phyloP scores from a whole-genome alignment of 2,329 filamentous ascomycete species.

The Pyrenophora teres region DNA sequence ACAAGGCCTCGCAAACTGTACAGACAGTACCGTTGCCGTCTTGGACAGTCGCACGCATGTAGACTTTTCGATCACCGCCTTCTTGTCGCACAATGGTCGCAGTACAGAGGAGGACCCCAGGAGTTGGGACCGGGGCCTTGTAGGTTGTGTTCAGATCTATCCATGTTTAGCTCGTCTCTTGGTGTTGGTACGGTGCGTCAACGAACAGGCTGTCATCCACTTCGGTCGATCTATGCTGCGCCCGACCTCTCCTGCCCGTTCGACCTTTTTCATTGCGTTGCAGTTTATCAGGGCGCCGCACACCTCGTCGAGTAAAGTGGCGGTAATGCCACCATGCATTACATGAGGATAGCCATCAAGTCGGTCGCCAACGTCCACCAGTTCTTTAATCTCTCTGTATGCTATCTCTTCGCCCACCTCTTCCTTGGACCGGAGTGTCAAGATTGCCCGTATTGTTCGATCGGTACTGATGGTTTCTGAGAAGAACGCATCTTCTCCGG shows the following conservation, averaged over 20 bases:
- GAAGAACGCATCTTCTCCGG: conserved; percentile 58
- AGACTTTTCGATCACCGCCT: conserved; percentile 61
- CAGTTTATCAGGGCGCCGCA: conserved; percentile 57
- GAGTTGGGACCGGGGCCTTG: conserved; percentile 58
- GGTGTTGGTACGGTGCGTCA: too few relatives aligned
- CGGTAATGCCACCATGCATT: conserved; percentile 63
- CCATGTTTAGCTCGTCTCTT: conserved; percentile 15
- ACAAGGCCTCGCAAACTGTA: conserved; percentile 61
- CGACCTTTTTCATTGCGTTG: conserved; percentile 42
- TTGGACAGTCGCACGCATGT: conserved; percentile 55
- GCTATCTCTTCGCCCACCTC: conserved; percentile 21
- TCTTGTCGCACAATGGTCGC: conserved; percentile 54
- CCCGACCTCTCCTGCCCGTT: conserved; percentile 12
- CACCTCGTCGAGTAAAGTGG: conserved; percentile 63
- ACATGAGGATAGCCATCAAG: conserved; percentile 60
- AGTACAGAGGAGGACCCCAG: conserved; percentile 54
- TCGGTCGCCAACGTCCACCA: conserved; percentile 55
- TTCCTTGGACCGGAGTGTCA: conserved; percentile 27
- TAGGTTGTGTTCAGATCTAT: conserved; percentile 61
- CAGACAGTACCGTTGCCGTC: conserved; percentile 55
- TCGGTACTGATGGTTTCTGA: conserved; percentile 58
- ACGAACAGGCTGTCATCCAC: conserved; percentile 45
- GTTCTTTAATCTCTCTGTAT: conserved; percentile 46
- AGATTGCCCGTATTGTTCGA: conserved; percentile 52
- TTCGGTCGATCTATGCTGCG: conserved; percentile 11